Evolutionary conservation across 2,329 filamentous ascomycete genomes (phyloP).

Genomic region (Xylariaceae sp.): DNA sequence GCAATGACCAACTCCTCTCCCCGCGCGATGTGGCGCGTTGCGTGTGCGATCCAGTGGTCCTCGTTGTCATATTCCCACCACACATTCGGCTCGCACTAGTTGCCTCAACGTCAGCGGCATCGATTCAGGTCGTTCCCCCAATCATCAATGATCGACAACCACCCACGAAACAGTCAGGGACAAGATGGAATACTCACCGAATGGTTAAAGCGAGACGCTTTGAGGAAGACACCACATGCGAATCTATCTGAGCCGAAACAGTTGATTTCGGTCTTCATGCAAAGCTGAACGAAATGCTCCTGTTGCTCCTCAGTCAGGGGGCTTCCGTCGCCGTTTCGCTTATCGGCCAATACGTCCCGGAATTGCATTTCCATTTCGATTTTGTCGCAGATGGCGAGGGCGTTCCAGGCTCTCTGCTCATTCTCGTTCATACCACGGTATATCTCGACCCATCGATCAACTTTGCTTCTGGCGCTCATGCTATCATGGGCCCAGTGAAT

Average conservation of each 20-base stretch:
- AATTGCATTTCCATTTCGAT: too few relatives aligned
- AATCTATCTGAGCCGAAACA: too few relatives aligned
- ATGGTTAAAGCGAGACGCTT: conserved; percentile 11
- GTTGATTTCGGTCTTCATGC: too few relatives aligned
- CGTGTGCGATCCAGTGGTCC: conserved; percentile 7
- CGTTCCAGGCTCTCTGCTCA: neutral
- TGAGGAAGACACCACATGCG: too few relatives aligned
- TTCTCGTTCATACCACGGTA: too few relatives aligned
- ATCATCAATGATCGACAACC: neutral
- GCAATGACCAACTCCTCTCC: conserved; percentile 9
- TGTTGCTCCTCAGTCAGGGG: too few relatives aligned
- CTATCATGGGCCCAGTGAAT: neutral
- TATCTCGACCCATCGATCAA: too few relatives aligned
- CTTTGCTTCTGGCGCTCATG: too few relatives aligned
- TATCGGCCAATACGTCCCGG: too few relatives aligned
- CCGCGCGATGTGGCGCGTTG: neutral
- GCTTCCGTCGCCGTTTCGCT: too few relatives aligned
- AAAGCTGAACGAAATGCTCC: too few relatives aligned
- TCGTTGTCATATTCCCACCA: neutral
- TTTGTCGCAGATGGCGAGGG: too few relatives aligned
- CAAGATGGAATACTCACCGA: conserved; percentile 4
- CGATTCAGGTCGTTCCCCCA: neutral
- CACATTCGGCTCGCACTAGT: conserved; percentile 13
- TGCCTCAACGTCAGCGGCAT: neutral
- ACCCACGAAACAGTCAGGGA: neutral